A percentile compares a stretch with the other conserved stretches of the same genome.
phyloP scores from a whole-genome alignment of 164 flowering plant genomes.

The Saururus chinensis region DNA sequence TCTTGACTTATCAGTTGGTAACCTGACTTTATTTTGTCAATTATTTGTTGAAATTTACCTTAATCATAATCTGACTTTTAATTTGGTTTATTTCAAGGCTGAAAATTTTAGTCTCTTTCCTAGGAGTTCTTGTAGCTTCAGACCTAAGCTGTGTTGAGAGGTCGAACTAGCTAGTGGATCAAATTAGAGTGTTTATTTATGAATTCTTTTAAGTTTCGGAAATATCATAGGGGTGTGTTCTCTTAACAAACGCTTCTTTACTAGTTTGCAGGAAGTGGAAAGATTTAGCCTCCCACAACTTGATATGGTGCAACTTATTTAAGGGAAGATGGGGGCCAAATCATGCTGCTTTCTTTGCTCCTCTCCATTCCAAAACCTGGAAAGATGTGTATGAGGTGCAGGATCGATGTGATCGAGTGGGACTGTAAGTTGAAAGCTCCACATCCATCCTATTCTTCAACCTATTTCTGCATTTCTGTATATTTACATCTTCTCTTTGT shows the following conservation, averaged over 20 bases:
- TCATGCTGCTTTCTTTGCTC: slow-evolving; percentile 43
- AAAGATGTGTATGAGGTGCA: slow-evolving; percentile 58
- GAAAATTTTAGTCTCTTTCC: no score
- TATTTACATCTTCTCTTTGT: neutral
- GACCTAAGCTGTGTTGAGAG: no score
- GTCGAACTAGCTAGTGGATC: no score
- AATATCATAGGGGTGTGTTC: no score
- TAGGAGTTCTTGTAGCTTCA: no score
- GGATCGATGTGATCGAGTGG: slow-evolving; percentile 71
- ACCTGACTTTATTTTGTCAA: no score
- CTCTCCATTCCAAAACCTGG: slow-evolving; percentile 45
- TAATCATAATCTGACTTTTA: no score
- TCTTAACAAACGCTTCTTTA: slow-evolving; percentile 3
- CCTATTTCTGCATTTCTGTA: neutral
- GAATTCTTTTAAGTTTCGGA: neutral
- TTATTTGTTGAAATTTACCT: no score
- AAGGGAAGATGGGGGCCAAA: slow-evolving; percentile 65
- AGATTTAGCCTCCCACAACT: slow-evolving; percentile 39
- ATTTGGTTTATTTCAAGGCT: no score
- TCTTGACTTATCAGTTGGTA: no score
- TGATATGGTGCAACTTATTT: slow-evolving; percentile 55
- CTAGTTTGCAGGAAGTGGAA: slow-evolving; percentile 81
- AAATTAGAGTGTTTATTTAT: neutral
- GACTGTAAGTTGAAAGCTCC: slow-evolving; percentile 38
- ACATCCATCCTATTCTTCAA: no score